Conservation (phyloP, 148 eudicot genomes). For the Vaccinium myrtillus region DNA sequence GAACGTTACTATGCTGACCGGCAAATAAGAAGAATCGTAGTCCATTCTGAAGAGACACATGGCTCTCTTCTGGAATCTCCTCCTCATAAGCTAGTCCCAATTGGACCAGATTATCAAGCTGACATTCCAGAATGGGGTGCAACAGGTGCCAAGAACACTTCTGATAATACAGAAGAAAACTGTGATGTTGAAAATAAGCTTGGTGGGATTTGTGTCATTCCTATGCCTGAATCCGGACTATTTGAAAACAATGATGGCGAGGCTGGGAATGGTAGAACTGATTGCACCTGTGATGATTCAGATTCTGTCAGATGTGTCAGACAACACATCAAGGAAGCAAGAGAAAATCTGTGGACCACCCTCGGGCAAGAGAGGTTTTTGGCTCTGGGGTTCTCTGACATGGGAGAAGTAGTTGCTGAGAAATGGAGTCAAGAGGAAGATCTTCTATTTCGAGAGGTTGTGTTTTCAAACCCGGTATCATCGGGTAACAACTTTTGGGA, state of each 20-base stretch:
- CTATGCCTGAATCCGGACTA: conserved; percentile 28
- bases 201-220: conserved; percentile 44
- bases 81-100: conserved; percentile 23
- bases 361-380: conserved; percentile 45
- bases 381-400: conserved; percentile 56
- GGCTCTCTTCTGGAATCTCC: conserved; percentile 20
- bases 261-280: conserved; percentile 48
- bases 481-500: conserved; percentile 58
- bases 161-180: neutral
- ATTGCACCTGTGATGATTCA: conserved; percentile 52
- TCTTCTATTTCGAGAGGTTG: conserved; percentile 50
- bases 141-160: neutral
- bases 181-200: conserved; percentile 13
- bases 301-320: conserved; percentile 59
- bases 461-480: conserved; percentile 51
- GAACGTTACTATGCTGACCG: conserved; percentile 8
- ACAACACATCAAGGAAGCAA: conserved; percentile 53
- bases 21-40: conserved; percentile 18
- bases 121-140: conserved; percentile 29
- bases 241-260: conserved; percentile 8
- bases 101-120: conserved; percentile 35
- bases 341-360: conserved; percentile 41
- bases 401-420: conserved; percentile 73
- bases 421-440: conserved; percentile 66
- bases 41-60: conserved; percentile 17